A percentile compares a stretch with the other conserved stretches of the same genome.
These are phyloP conservation scores for Fraxinus velutina DNA, from an alignment of 305 asterid genomes.

Conservation along the genomic window DNA sequence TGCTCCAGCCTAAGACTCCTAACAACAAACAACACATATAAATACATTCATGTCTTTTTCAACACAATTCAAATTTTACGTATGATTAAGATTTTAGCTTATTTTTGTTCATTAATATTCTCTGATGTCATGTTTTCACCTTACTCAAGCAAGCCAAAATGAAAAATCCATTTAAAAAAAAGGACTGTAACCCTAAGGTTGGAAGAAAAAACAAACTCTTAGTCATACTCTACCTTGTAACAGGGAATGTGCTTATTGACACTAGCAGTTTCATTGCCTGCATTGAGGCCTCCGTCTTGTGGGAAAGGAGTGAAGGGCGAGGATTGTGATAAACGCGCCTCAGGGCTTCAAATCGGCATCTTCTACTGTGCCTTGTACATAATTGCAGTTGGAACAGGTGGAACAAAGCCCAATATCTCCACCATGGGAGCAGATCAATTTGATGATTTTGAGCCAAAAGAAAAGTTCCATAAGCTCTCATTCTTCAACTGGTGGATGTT, in stretches of 20 bases:
- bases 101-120: background rate
- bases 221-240: background rate
- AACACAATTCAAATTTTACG: background rate
- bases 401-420: constrained; percentile 71
- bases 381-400: constrained; percentile 64
- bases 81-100: background rate
- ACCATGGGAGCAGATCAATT: constrained; percentile 79
- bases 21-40: background rate
- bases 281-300: constrained; percentile 55
- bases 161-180: background rate
- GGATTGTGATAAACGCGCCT: constrained; percentile 40
- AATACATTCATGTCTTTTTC: background rate
- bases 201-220: background rate
- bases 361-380: constrained; percentile 54
- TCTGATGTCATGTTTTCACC: background rate
- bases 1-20: background rate
- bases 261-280: constrained; percentile 40
- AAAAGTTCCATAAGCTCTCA: constrained; percentile 53
- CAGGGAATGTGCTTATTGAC: constrained; percentile 66
- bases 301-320: constrained; percentile 32
- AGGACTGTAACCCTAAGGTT: background rate
- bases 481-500: constrained; percentile 83
- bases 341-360: constrained; percentile 45
- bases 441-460: constrained; percentile 55
- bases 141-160: background rate